Conservation (phyloP, 495 filamentous ascomycete species). For the Cercophora sp. region DNA sequence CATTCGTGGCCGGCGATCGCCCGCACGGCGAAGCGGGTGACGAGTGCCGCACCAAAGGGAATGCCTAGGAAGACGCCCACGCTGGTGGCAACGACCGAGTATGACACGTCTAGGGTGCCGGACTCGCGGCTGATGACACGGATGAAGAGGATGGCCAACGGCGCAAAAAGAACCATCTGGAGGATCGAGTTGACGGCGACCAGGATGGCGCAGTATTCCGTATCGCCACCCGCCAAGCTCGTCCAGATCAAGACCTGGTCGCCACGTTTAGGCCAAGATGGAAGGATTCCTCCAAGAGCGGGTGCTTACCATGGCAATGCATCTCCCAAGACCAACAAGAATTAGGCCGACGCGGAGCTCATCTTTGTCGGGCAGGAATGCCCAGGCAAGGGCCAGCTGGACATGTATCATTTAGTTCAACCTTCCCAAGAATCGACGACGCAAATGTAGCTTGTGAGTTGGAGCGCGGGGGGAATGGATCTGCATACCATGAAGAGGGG, state of each 20-base stretch:
- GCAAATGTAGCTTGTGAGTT: too few species aligned
- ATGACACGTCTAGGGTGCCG: conserved; percentile 49
- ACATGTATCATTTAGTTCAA: too few species aligned
- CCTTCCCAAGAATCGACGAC: too few species aligned
- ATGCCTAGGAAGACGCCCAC: conserved; percentile 86
- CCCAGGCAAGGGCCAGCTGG: conserved; percentile 62
- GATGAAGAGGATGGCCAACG: conserved; percentile 75
- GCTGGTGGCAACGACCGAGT: conserved; percentile 68
- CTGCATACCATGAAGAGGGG: conserved; percentile 77
- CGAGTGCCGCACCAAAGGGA: conserved; percentile 71
- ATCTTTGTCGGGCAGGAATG: conserved; percentile 69
- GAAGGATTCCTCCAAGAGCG: neutral
- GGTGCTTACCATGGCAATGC: conserved; percentile 68
- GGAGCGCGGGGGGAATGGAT: neutral
- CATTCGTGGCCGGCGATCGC: conserved; percentile 46
- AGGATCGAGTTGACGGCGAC: conserved; percentile 84
- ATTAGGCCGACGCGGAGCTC: conserved; percentile 70
- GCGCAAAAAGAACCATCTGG: conserved; percentile 84
- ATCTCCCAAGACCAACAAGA: conserved; percentile 72
- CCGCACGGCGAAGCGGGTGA: conserved; percentile 66
- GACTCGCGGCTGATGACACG: conserved; percentile 54
- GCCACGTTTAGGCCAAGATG: neutral
- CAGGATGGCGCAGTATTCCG: conserved; percentile 84
- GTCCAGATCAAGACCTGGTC: conserved; percentile 20
- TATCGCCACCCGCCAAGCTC: conserved; percentile 59